These are phyloP conservation scores for Carex arenaria DNA, from an alignment of 202 grass and related monocot genomes.

Conservation along the genomic window DNA sequence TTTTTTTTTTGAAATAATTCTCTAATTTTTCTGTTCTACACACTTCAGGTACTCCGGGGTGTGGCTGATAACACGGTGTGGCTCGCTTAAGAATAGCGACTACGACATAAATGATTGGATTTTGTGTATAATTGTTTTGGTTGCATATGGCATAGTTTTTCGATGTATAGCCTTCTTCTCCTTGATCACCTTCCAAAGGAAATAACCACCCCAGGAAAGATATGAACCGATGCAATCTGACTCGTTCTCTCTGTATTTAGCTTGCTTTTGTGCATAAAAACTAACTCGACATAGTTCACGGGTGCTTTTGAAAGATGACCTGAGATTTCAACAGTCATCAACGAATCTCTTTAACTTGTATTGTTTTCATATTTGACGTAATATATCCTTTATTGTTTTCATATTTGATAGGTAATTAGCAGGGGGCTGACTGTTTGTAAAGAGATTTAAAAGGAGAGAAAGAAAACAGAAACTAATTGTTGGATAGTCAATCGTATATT, in stretches of 20 bases:
- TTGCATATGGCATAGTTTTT: conserved; percentile 52
- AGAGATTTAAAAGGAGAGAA: neutral
- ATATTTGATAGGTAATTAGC: neutral
- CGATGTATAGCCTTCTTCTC: conserved; percentile 79
- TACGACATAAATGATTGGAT: conserved; percentile 62
- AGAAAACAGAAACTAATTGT: neutral
- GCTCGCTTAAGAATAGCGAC: conserved; percentile 43
- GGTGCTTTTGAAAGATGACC: neutral
- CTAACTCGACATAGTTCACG: neutral
- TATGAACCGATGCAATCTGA: neutral
- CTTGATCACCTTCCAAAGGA: conserved; percentile 78
- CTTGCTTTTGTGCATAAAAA: neutral
- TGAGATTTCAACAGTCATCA: neutral
- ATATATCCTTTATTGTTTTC: neutral
- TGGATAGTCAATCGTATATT: neutral
- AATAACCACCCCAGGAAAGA: conserved; percentile 1
- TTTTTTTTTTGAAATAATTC: neutral
- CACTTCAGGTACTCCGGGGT: conserved; percentile 68
- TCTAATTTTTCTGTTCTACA: neutral
- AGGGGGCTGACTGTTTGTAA: neutral
- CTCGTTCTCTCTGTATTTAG: neutral
- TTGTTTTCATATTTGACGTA: neutral
- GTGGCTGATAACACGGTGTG: conserved; percentile 69
- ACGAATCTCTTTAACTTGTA: neutral
- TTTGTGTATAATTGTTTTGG: conserved; percentile 54